These are phyloP conservation scores for fission yeast (Schizosaccharomyces pombe) DNA, from an alignment of 805 yeast genomes.

Conservation along the genomic window ASM294v3 CU329670.1:3448501-3449000, in stretches of 20 bases:
- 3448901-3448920: conserved; percentile 33
- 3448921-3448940: conserved; percentile 26
- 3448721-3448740: not conserved
- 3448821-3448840: not conserved
- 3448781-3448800: conserved; percentile 3
- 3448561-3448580: conserved; percentile 4
- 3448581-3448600: conserved; percentile 1
- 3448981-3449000: conserved; percentile 34
- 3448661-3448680: not conserved
- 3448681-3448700: conserved; percentile 4
- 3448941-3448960: conserved; percentile 25
- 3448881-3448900: conserved; percentile 26
- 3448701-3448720: conserved; percentile 1
- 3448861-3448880: not conserved
- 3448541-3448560: conserved; percentile 3
- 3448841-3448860: not conserved
- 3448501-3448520: not conserved
- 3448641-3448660: conserved; percentile 3
- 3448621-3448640: not conserved
- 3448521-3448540: not conserved
- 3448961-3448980: conserved; percentile 33
- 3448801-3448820: not conserved
- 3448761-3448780: conserved; percentile 1
- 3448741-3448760: conserved; percentile 3
- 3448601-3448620: not conserved